phyloP scores from a whole-genome alignment of 2,329 filamentous ascomycete species.

The Neospermospora avenae region DNA sequence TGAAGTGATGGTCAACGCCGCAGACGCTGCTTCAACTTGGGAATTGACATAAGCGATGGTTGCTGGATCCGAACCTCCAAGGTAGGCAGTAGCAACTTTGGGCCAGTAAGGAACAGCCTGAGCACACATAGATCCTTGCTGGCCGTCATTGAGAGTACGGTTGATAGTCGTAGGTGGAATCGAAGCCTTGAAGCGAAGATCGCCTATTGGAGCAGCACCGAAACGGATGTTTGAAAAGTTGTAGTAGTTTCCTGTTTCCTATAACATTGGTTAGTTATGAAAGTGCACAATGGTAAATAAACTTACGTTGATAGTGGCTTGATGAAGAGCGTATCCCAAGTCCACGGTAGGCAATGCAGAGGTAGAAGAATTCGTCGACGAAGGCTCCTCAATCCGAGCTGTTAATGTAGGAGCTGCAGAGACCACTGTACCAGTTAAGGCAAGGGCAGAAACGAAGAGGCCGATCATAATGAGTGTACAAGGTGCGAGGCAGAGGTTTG shows the following conservation, averaged over 20 bases:
- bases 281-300: neutral
- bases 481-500: neutral
- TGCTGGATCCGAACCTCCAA: neutral
- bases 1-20: neutral
- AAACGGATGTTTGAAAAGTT: constrained; percentile 42
- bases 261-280: neutral
- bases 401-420: neutral
- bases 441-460: neutral
- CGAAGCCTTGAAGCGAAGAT: constrained; percentile 42
- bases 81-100: neutral
- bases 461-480: neutral
- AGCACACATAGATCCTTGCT: constrained; percentile 13
- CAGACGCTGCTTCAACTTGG: neutral
- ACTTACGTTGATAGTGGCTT: constrained; percentile 8
- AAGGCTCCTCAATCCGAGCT: neutral
- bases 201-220: constrained; percentile 40
- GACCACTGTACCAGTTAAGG: constrained; percentile 1
- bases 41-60: neutral
- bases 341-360: constrained; percentile 7
- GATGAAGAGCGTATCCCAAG: constrained; percentile 8
- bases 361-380: neutral
- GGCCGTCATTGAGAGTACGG: constrained; percentile 33
- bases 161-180: constrained; percentile 30
- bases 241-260: constrained; percentile 34
- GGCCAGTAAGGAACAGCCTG: constrained; percentile 17